Evolutionary conservation across 148 eudicot species (phyloP), one percentile per base, ranked within the genome.

Genomic region (Camellia japonica): DNA sequence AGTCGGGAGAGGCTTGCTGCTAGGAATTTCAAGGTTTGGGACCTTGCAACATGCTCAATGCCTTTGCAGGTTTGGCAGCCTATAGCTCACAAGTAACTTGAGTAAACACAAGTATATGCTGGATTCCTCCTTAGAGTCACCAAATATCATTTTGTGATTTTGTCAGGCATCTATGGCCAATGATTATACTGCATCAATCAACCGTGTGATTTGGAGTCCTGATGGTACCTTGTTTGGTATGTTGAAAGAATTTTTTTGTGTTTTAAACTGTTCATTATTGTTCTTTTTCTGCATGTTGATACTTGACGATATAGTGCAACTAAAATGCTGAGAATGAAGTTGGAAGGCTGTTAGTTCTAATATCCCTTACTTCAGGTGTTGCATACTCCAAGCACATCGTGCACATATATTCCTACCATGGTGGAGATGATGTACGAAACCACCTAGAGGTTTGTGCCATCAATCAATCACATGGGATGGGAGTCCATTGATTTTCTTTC

Each of bases 351-450:
- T 62, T 77, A 20, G 47, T 52, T 76, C 44, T 82, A 44, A 82
- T 63, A 9, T 19, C 13, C 18, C 62, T 56, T 70, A 15, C 76
- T 80, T 59, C 85, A 95, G 98, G 98, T 71, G 93, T 93, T 87
- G 98, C 97, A 80, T 95, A 89, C 86, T 95, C 97, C 42, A 95
- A 91, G 83, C 90, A 93, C 83, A 85, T 95, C 71, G 97, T 93
- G 64, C 97, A 95, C 74, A 75, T 95, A 69, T 92, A 87, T 75
- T 77, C 97, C n/a, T 93, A 88, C 62, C 86, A 84, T 78, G 94
- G 91, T 52, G 79, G 92, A n/a, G 87, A 85, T 69, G 97, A 90
- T 86, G 78, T 95, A 69, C 87, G 89, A 79, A 90, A 95, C 80
- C 94, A 87, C 82, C 86, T 95, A 59, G 98, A 93, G 97, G 97